Base-by-base conservation (phyloP, 164 flowering plant species). In the Hamamelis virginiana region DNA sequence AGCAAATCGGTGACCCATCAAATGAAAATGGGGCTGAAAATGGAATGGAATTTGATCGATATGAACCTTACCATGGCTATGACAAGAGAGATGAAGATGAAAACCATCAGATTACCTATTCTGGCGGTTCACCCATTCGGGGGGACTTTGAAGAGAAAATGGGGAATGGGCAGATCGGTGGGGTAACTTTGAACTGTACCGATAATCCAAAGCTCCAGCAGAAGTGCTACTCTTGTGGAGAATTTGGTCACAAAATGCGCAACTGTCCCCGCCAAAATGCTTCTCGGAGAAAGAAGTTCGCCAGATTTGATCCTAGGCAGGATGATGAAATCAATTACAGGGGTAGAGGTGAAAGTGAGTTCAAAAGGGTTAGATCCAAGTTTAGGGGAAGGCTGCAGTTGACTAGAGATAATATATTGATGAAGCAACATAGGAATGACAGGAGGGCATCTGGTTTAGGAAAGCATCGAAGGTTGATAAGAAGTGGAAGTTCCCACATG, bases 151-250 rank as follows among this genome's bases (percentile, higher is more conserved):
- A 65, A 62, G 75, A 74, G 62, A 72, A 66, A 66, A 51, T 67
- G 19, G 19, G 26, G 51, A 50, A 63, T 60, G 74, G 50, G 41
- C 44, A 23, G 21, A 15, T 57, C 44, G 51, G 19, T 63, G 69
- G 41, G 38, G 66, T 22, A 64, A 48, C 50, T 53, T 50, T 66
- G 57, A 58, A 59, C 26, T 59, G 1, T n/a, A 12, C 62, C n/a
- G 65, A 69, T 61, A 48, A 56, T 65, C 26, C 63, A 43, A 81
- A 71, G 51, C 38, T 50, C 11, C 73, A 28, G 43, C 73, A 25
- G 25, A 19, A 63, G 48, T 85, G 89, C 72, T 80, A 72, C 44
- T 19, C 1, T 11, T 86, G 86, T 75, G 87, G 89, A 22, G 74
- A 41, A 47, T 51, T 8, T 12, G 87, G 85, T 56, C 86, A 84